A percentile compares a stretch with the other conserved stretches of the same genome.
Conservation (phyloP, 768 basidiomycete species). For the Boletellus sp. region DNA sequence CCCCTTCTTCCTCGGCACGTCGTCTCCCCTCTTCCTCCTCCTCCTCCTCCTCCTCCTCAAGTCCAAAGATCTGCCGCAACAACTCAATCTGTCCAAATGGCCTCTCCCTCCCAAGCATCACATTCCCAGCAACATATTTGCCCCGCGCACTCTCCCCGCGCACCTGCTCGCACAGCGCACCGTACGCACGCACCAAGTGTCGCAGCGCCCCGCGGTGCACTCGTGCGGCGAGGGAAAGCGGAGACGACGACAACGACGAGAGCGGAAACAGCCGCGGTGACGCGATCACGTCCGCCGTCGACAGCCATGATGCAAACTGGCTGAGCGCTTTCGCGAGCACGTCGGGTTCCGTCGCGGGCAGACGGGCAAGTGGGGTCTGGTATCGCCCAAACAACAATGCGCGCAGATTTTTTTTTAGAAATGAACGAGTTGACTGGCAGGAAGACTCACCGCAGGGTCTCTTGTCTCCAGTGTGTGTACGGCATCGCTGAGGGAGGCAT, state of each 20-base stretch:
- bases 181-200: slow-evolving; percentile 68
- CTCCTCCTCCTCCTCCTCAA: slow-evolving; percentile 41
- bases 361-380: slow-evolving; percentile 72
- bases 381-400: no score
- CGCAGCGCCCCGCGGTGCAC: slow-evolving; percentile 77
- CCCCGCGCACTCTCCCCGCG: slow-evolving; percentile 52
- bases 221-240: slow-evolving; percentile 46
- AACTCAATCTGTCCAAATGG: slow-evolving; percentile 78
- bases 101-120: slow-evolving; percentile 75
- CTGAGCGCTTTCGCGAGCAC: slow-evolving; percentile 60
- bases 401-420: no score
- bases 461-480: slow-evolving; percentile 23
- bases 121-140: slow-evolving; percentile 87
- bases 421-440: no score
- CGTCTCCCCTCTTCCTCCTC: no score
- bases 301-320: slow-evolving; percentile 82
- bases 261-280: slow-evolving; percentile 77
- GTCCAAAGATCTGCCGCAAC: slow-evolving; percentile 74
- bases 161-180: slow-evolving; percentile 70
- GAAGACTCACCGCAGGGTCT: slow-evolving; percentile 16
- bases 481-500: slow-evolving; percentile 26
- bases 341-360: slow-evolving; percentile 58
- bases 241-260: slow-evolving; percentile 42
- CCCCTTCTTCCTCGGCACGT: no score
- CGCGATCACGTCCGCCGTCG: slow-evolving; percentile 73